Percentiles rank a stretch among this genome's conserved stretches.
phyloP scores from a whole-genome alignment of 2,329 filamentous ascomycete genomes.

The Seiridium unicorne region DNA sequence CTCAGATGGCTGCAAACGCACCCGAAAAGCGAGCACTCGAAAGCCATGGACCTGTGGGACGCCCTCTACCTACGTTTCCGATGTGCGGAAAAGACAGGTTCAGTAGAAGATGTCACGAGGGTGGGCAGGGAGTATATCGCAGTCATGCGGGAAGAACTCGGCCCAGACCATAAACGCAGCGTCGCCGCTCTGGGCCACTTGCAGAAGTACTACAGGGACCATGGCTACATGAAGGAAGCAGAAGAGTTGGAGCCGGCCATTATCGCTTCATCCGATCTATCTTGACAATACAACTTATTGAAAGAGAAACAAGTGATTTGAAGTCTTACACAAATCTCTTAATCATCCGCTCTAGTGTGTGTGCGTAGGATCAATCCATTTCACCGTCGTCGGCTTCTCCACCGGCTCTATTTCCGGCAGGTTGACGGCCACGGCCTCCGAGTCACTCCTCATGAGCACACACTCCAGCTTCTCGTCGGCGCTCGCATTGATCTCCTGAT shows the following conservation, averaged over 20 bases:
- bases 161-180: neutral
- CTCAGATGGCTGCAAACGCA: neutral
- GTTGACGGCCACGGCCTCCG: slow-evolving; percentile 41
- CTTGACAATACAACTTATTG: too few relatives aligned
- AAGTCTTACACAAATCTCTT: too few relatives aligned
- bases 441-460: slow-evolving; percentile 49
- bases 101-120: neutral
- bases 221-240: neutral
- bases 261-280: too few relatives aligned
- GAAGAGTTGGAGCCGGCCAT: neutral
- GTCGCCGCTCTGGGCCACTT: neutral
- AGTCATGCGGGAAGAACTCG: neutral
- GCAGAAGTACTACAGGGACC: slow-evolving; percentile 1
- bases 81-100: neutral
- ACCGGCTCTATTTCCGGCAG: slow-evolving; percentile 39
- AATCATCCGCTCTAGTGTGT: slow-evolving; percentile 13
- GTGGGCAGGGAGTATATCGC: slow-evolving; percentile 1
- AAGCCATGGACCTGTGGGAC: neutral
- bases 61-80: neutral
- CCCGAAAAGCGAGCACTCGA: neutral
- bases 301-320: too few relatives aligned
- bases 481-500: slow-evolving; percentile 62
- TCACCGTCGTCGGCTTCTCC: slow-evolving; percentile 39
- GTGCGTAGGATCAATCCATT: slow-evolving; percentile 44
- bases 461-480: slow-evolving; percentile 85